Conservation (phyloP, 2,329 filamentous ascomycete species). For the Colletotrichum sublineola region DNA sequence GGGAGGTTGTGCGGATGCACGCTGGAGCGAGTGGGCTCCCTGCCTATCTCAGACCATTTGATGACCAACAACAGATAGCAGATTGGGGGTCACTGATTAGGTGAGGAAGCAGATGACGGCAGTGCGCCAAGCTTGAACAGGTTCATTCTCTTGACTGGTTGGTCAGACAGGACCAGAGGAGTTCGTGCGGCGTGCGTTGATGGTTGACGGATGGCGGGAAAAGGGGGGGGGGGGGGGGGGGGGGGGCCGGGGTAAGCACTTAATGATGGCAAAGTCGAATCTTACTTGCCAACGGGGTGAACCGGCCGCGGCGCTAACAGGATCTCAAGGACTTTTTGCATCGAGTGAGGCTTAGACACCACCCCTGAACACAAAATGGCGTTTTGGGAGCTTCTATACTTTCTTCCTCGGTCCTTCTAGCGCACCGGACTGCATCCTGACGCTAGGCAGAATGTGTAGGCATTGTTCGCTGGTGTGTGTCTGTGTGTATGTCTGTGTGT, state of each 20-base stretch:
- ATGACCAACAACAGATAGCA: slow-evolving; percentile 10
- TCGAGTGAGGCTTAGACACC: slow-evolving; percentile 42
- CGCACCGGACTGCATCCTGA: slow-evolving; percentile 30
- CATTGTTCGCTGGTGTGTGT: slow-evolving; percentile 4
- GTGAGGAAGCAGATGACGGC: slow-evolving; percentile 31
- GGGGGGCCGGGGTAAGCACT: slow-evolving; percentile 20
- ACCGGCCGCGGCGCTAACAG: slow-evolving; percentile 30
- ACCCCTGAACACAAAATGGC: slow-evolving; percentile 24
- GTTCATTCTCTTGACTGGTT: slow-evolving; percentile 16
- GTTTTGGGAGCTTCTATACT: slow-evolving; percentile 37
- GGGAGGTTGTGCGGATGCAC: slow-evolving; percentile 1
- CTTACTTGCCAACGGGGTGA: slow-evolving; percentile 30
- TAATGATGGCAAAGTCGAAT: slow-evolving; percentile 21
- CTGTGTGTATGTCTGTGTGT: neutral
- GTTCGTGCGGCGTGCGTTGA: slow-evolving; percentile 19
- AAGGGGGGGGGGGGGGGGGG: slow-evolving; percentile 7
- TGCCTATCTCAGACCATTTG: slow-evolving; percentile 1
- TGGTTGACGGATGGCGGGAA: slow-evolving; percentile 26
- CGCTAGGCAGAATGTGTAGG: slow-evolving; percentile 33
- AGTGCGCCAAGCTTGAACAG: neutral
- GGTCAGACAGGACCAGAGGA: slow-evolving; percentile 22
- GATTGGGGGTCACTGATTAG: slow-evolving; percentile 1
- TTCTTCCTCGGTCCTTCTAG: slow-evolving; percentile 43
- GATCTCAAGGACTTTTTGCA: slow-evolving; percentile 39
- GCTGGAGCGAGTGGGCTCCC: neutral